Conservation (phyloP, 805 yeast genomes). For the Saturnispora besseyi region DNA sequence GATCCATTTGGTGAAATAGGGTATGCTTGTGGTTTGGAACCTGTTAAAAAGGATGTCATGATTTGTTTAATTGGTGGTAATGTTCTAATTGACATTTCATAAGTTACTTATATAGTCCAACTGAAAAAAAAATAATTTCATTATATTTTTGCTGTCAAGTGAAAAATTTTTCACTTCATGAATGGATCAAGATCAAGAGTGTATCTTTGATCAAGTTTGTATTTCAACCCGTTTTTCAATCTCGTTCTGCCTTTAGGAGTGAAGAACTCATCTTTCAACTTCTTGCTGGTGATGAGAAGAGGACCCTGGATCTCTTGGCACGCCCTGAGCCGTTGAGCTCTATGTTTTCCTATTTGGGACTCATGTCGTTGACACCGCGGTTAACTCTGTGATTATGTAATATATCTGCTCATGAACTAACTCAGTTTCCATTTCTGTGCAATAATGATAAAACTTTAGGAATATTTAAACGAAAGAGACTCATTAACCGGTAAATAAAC, state of each 20-base stretch:
- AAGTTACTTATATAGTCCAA: not conserved
- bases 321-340: not conserved
- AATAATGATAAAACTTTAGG: not conserved
- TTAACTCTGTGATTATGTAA: not conserved
- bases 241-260: not conserved
- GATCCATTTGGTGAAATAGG: conserved; percentile 11
- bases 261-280: not conserved
- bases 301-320: conserved; percentile 3
- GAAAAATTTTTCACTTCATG: not conserved
- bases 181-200: too few species aligned
- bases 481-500: not conserved
- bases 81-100: conserved; percentile 1
- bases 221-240: not conserved
- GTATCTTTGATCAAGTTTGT: not conserved
- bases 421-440: too few species aligned
- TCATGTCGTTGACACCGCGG: not conserved
- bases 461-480: not conserved
- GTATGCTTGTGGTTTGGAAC: not conserved
- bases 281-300: not conserved
- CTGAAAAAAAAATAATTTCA: not conserved
- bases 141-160: not conserved
- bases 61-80: not conserved
- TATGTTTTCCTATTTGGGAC: not conserved
- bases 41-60: not conserved
- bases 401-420: too few species aligned